Percentiles rank a stretch among this genome's conserved stretches.
Conservation (phyloP, 306 rosid species). For the Rosa lucieae region DNA sequence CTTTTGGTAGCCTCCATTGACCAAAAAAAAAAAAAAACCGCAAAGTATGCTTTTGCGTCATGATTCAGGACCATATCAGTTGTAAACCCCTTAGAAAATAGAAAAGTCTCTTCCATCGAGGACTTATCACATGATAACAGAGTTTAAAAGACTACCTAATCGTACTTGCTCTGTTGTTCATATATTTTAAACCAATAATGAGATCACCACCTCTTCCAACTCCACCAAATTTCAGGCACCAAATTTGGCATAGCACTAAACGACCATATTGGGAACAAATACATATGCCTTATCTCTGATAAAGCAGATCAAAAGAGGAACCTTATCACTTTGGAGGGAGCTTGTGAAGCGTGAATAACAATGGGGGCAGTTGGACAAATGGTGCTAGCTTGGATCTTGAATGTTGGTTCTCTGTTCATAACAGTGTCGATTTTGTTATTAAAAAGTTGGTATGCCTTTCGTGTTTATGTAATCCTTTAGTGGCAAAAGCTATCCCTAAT, state of each 20-base stretch:
- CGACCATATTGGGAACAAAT: background rate
- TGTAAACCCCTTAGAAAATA: background rate
- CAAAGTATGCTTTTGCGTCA: constrained; percentile 4
- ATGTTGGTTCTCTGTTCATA: background rate
- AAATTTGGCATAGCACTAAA: background rate
- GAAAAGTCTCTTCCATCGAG: constrained; percentile 4
- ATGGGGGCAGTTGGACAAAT: background rate
- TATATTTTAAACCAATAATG: constrained; percentile 10
- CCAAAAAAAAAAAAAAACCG: background rate
- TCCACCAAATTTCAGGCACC: constrained; percentile 6
- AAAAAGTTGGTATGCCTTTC: constrained; percentile 9
- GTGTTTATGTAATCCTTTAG: background rate
- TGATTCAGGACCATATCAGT: background rate
- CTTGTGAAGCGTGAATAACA: background rate
- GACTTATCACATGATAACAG: background rate
- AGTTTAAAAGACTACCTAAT: constrained; percentile 20
- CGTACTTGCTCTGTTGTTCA: constrained; percentile 29
- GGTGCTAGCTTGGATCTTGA: background rate
- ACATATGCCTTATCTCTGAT: background rate
- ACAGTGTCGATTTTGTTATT: background rate
- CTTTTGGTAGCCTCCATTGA: constrained; percentile 1
- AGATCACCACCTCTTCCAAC: constrained; percentile 25
- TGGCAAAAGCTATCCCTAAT: background rate
- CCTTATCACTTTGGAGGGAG: background rate
- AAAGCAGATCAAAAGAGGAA: background rate